These are phyloP conservation scores for Butyriboletus loyo DNA, from an alignment of 768 basidiomycete species.

Conservation along the genomic window DNA sequence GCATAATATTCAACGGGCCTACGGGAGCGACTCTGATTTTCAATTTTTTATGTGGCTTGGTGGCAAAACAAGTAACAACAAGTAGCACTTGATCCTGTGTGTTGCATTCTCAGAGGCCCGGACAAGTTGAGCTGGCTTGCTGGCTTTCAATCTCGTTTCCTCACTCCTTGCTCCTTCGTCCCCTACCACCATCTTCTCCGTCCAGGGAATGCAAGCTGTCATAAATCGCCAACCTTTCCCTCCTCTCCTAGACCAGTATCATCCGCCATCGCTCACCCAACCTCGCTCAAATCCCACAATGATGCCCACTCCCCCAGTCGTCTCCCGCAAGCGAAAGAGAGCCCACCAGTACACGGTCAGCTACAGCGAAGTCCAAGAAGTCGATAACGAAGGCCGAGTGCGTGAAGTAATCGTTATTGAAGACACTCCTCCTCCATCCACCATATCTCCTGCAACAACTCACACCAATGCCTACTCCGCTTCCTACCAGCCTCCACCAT, in stretches of 20 bases:
- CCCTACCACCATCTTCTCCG: conserved; percentile 50
- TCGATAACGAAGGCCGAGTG: conserved; percentile 72
- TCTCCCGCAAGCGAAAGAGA: conserved; percentile 80
- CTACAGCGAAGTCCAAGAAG: conserved; percentile 86
- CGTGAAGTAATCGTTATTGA: conserved; percentile 92
- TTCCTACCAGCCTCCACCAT: conserved; percentile 76
- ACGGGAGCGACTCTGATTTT: background rate
- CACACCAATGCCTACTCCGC: conserved; percentile 70
- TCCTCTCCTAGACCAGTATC: conserved; percentile 62
- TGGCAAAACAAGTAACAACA: conserved; percentile 29
- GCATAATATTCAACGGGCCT: background rate
- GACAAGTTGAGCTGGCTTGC: conserved; percentile 33
- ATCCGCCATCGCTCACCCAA: conserved; percentile 54
- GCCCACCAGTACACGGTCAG: conserved; percentile 77
- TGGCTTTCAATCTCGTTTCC: conserved; percentile 35
- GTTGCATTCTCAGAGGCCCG: conserved; percentile 31
- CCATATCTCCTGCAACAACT: conserved; percentile 71
- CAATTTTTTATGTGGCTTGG: background rate
- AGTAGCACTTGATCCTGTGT: conserved; percentile 31
- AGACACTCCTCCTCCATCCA: conserved; percentile 79
- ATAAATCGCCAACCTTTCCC: conserved; percentile 60
- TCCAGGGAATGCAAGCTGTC: conserved; percentile 68
- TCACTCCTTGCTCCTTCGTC: conserved; percentile 12
- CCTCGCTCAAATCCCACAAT: conserved; percentile 49
- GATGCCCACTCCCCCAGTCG: conserved; percentile 68